Evolutionary conservation across 352 stramenopile genomes (phyloP), one percentile per base, ranked within the genome.

Genomic region (Phytophthora cryptogea): DNA sequence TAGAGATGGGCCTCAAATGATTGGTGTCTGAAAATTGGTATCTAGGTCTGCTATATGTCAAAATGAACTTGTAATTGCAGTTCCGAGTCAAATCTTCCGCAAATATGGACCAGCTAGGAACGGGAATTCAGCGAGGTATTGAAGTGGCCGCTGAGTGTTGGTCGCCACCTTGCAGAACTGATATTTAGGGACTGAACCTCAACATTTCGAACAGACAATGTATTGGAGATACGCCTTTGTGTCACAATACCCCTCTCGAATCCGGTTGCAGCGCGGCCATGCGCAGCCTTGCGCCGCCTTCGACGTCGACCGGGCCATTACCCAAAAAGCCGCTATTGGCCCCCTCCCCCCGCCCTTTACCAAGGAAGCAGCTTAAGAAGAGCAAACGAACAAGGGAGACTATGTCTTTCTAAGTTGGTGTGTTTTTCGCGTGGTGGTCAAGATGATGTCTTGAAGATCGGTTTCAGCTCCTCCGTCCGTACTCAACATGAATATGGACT

Each of bases 361-460:
- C 77, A 72, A 84, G 72, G 70, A 79, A 77, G 79, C 81, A 88
- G 74, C 66, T 82, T 56, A 74, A 80, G 76, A 80, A 83, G 74
- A 89, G 79, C 71, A 89, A 76, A 74, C 75, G 51, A 83, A 77
- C 60, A 80, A 87, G 78, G 78, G 74, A 90, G 80, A 89, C 82
- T 72, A 92, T 92, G 82, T 89, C 82, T 92, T 92, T 92, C 82
- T 92, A 92, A 92, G 80, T 89, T 84, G 82, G 79, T 81, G 61
- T 75, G 66, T 75, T 78, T 88, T 79, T 85, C 76, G 55, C 76
- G 68, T 80, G 78, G 66, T 67, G 72, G 79, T 88, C 78, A 88
- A 80, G 76, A 88, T 84, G 74, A 87, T 84, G 59, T 89, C 79
- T 83, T 89, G 75, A 82, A 67, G 54, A 74, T 72, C 55, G 77